These are phyloP conservation scores for Auriscalpium vulgare DNA, from an alignment of 768 basidiomycete genomes.

Conservation along the genomic window DNA sequence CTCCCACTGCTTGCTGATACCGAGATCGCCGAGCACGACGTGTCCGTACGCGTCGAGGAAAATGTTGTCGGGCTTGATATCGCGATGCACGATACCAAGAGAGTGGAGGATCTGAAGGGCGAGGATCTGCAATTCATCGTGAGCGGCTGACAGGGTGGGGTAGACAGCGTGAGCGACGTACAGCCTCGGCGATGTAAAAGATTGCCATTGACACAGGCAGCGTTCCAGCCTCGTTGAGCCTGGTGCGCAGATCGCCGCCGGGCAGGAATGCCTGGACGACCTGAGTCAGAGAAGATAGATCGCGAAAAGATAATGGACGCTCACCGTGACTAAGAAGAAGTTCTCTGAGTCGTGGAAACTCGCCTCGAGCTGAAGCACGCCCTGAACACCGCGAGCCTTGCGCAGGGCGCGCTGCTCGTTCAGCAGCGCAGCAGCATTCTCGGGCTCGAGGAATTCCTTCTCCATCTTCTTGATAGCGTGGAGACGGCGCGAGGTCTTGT, in stretches of 20 bases:
- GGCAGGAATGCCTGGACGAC: conserved; percentile 1
- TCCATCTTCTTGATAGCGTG: conserved; percentile 2
- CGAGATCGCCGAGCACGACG: conserved; percentile 8
- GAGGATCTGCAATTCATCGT: neutral
- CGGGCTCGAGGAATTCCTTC: neutral
- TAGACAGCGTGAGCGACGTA: neutral
- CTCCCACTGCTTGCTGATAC: conserved; percentile 5
- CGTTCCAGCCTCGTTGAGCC: neutral
- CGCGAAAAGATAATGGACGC: neutral
- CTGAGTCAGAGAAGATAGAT: neutral
- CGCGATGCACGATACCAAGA: conserved; percentile 5
- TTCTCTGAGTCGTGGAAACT: conserved; percentile 7
- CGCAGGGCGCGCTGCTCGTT: conserved; percentile 4
- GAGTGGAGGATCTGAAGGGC: conserved; percentile 6
- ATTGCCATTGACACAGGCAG: neutral
- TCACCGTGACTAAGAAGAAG: conserved; percentile 8
- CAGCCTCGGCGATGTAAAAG: conserved; percentile 6
- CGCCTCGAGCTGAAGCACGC: conserved; percentile 1
- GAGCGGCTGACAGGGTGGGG: neutral
- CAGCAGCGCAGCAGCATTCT: neutral
- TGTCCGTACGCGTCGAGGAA: conserved; percentile 5
- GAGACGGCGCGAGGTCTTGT: neutral
- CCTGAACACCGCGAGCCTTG: neutral
- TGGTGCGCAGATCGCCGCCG: conserved; percentile 1
- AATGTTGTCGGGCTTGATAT: conserved; percentile 10